These are phyloP conservation scores for Purshia tridentata DNA, from an alignment of 306 rosid genomes.

Conservation along the genomic window DNA sequence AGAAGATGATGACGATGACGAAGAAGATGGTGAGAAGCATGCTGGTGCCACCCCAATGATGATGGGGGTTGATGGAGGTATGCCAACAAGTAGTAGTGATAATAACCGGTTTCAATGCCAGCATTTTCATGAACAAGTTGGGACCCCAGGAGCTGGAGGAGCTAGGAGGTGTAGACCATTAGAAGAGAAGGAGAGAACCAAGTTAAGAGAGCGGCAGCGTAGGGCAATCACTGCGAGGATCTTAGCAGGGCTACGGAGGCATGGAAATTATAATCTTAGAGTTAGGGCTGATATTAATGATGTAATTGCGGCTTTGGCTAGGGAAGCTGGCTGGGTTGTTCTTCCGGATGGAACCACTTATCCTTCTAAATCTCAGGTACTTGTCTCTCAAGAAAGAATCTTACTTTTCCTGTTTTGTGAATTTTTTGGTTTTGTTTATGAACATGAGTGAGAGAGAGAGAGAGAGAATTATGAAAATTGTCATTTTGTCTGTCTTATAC, in stretches of 20 bases:
- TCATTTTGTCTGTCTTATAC: background rate
- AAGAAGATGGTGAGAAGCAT: conserved; percentile 50
- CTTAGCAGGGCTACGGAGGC: conserved; percentile 95
- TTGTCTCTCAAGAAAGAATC: conserved; percentile 19
- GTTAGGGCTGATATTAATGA: conserved; percentile 98
- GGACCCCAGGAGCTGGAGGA: conserved; percentile 75
- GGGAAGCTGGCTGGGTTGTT: conserved; percentile 99
- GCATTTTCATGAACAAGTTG: conserved; percentile 66
- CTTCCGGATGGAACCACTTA: conserved; percentile 97
- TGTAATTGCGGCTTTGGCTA: conserved; percentile 88
- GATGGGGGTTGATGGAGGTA: conserved; percentile 66
- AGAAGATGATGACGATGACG: conserved; percentile 67
- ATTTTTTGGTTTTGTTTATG: background rate
- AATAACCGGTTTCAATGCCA: conserved; percentile 61
- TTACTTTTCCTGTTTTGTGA: conserved; percentile 6
- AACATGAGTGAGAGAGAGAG: background rate
- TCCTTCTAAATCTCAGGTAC: conserved; percentile 91
- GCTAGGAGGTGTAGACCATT: conserved; percentile 78
- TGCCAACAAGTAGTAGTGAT: conserved; percentile 42
- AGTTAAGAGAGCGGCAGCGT: conserved; percentile 94
- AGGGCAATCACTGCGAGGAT: conserved; percentile 97
- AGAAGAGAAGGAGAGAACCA: conserved; percentile 97
- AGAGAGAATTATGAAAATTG: background rate
- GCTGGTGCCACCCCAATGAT: conserved; percentile 40
- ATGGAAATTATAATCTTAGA: conserved; percentile 96